Percentiles rank a stretch among this genome's conserved stretches.
These are phyloP conservation scores for Magnusiomyces suaveolens DNA, from an alignment of 1,139 yeast genomes.

Conservation along the genomic window DNA sequence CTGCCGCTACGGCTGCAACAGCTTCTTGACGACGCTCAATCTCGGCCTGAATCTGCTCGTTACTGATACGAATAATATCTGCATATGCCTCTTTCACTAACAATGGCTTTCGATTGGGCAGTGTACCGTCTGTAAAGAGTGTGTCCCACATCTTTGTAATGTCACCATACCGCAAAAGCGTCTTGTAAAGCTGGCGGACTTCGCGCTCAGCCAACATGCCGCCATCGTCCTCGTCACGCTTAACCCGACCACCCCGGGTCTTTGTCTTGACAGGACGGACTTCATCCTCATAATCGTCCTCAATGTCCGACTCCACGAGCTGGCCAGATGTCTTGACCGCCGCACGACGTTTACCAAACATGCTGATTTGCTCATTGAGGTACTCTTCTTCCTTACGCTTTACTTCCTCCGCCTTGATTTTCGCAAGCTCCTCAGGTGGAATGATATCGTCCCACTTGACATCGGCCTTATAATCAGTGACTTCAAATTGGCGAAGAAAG, in stretches of 20 bases:
- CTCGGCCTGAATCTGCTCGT: constrained; percentile 54
- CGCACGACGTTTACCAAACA: constrained; percentile 77
- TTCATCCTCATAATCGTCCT: constrained; percentile 35
- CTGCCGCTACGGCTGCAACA: background rate
- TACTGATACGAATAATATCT: constrained; percentile 57
- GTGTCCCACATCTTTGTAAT: constrained; percentile 75
- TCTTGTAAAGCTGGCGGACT: constrained; percentile 74
- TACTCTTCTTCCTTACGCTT: constrained; percentile 76
- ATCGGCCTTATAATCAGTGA: constrained; percentile 96
- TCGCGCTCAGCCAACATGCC: constrained; percentile 68
- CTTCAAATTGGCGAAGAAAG: constrained; percentile 92
- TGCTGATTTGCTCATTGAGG: constrained; percentile 79
- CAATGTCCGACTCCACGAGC: constrained; percentile 31
- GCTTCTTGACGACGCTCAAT: constrained; percentile 52
- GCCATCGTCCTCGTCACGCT: constrained; percentile 29
- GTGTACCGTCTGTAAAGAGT: constrained; percentile 79
- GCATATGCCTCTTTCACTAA: constrained; percentile 64
- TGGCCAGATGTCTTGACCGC: constrained; percentile 39
- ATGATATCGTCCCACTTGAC: constrained; percentile 99
- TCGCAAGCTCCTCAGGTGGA: constrained; percentile 85
- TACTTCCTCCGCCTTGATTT: constrained; percentile 85
- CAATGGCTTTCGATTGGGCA: constrained; percentile 80
- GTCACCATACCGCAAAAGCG: constrained; percentile 76
- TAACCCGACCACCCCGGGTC: constrained; percentile 18
- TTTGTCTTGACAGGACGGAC: constrained; percentile 25